Conservation (phyloP, 441 rosid genomes). For the Eruca vesicaria region DNA sequence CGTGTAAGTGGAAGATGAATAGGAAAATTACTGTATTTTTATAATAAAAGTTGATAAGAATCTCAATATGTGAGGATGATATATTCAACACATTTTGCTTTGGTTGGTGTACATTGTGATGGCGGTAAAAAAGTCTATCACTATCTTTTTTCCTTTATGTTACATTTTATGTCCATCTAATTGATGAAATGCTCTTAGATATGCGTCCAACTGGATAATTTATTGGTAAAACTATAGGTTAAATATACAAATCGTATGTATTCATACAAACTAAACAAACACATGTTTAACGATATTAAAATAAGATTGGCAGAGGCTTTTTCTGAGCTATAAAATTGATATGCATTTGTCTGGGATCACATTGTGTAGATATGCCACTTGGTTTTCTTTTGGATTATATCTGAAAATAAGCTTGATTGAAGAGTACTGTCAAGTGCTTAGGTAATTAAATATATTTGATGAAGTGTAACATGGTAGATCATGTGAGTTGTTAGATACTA, state of each 20-base stretch:
- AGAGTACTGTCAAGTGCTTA: slow-evolving; percentile 2
- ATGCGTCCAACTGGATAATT: neutral
- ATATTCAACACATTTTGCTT: neutral
- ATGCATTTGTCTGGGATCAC: slow-evolving; percentile 12
- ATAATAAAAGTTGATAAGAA: neutral
- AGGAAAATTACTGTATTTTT: neutral
- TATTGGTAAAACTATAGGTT: neutral
- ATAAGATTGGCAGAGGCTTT: neutral
- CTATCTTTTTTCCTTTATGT: neutral
- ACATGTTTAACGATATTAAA: neutral
- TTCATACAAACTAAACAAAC: neutral
- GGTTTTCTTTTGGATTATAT: slow-evolving; percentile 10
- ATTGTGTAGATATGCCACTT: slow-evolving; percentile 25
- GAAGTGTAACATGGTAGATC: slow-evolving; percentile 11
- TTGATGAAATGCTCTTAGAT: neutral
- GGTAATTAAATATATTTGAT: slow-evolving; percentile 4
- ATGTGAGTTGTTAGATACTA: slow-evolving; percentile 34
- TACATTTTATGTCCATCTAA: neutral
- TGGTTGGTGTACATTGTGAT: neutral
- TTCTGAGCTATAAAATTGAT: slow-evolving; percentile 4
- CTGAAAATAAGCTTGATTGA: neutral
- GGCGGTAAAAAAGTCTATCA: neutral
- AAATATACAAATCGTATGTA: neutral
- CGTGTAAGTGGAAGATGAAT: no score
- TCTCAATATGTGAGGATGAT: neutral